phyloP scores from a whole-genome alignment of 2,329 filamentous ascomycete species.

The Colletotrichum cuscutae region DNA sequence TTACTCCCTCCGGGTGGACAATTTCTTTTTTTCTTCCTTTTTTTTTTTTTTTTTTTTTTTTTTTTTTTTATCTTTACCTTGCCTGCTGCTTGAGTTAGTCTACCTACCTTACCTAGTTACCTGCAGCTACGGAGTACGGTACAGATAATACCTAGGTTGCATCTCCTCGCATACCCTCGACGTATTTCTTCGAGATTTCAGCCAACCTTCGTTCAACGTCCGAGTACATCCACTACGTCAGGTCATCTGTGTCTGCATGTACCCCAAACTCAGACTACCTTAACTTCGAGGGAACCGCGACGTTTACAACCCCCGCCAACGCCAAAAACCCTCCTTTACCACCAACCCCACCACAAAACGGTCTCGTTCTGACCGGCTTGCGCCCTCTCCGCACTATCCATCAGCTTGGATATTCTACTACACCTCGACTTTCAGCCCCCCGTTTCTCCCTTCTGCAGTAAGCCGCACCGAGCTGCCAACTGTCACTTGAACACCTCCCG shows the following conservation, averaged over 20 bases:
- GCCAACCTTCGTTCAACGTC: slow-evolving; percentile 12
- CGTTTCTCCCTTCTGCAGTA: neutral
- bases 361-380: slow-evolving; percentile 5
- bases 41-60: neutral
- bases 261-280: neutral
- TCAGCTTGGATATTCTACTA: neutral
- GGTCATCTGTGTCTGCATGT: neutral
- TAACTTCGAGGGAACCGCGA: neutral
- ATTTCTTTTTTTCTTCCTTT: neutral
- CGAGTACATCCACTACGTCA: slow-evolving; percentile 11
- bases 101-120: too few species aligned
- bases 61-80: neutral
- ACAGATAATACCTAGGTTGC: too few species aligned
- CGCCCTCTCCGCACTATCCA: neutral
- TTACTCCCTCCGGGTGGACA: too few species aligned
- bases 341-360: neutral
- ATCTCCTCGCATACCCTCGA: neutral
- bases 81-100: neutral
- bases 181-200: neutral
- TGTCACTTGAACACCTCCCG: neutral
- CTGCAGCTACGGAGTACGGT: too few species aligned
- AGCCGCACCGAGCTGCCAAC: neutral
- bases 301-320: neutral
- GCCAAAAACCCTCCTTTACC: neutral
- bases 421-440: neutral